Percentiles rank a stretch among this genome's conserved stretches.
These are phyloP conservation scores for Diaporthe ilicicola DNA, from an alignment of 2,329 filamentous ascomycete genomes.

Conservation along the genomic window DNA sequence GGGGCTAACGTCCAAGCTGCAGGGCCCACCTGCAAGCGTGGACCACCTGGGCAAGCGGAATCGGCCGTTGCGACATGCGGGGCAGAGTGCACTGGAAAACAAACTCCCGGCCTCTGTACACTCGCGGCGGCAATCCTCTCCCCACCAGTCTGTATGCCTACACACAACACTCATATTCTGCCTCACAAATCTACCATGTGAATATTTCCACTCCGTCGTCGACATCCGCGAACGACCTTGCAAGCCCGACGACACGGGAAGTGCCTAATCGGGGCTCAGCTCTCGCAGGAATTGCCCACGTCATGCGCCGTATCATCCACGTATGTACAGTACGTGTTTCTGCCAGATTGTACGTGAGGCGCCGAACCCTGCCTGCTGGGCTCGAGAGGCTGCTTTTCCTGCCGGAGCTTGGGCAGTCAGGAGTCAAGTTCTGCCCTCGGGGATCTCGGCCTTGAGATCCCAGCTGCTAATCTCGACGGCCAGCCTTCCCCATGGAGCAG, in stretches of 20 bases:
- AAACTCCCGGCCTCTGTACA: not conserved
- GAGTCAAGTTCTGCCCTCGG: slow-evolving; percentile 1
- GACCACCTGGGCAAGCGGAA: slow-evolving; percentile 5
- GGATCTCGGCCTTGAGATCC: slow-evolving; percentile 15
- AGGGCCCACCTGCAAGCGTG: slow-evolving; percentile 5
- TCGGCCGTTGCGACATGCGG: slow-evolving; percentile 18
- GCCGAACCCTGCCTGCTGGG: not conserved
- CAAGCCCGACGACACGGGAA: not conserved
- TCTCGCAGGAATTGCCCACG: not conserved
- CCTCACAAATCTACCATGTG: not conserved
- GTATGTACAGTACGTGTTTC: not conserved
- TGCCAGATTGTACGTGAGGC: not conserved
- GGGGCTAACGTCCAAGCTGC: not conserved
- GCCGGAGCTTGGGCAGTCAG: not conserved
- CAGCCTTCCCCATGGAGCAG: not conserved
- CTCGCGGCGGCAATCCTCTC: not conserved
- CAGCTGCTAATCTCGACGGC: not conserved
- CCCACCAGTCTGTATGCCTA: not conserved
- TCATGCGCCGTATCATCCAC: not conserved
- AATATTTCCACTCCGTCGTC: not conserved
- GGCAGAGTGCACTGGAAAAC: not conserved
- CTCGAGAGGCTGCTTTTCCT: not conserved
- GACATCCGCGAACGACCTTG: not conserved
- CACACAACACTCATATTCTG: not conserved
- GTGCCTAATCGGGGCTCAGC: not conserved